phyloP scores from a whole-genome alignment of 73 alveolate species.

The Paramecium caudatum region DNA sequence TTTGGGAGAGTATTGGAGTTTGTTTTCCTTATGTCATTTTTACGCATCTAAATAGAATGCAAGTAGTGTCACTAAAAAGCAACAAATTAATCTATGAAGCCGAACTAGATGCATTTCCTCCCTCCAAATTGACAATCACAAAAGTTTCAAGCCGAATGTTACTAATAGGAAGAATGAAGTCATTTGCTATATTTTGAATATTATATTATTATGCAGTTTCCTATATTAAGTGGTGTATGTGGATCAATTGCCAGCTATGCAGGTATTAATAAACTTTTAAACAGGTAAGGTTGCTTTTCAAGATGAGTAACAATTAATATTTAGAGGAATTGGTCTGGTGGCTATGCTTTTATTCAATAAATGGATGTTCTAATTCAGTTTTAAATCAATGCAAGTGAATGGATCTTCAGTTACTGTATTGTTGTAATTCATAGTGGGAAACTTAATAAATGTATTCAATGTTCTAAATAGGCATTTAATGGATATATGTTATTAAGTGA shows the following conservation, averaged over 20 bases:
- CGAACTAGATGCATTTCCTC: background rate
- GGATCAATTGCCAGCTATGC: background rate
- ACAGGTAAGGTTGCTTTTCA: background rate
- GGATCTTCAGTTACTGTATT: constrained; percentile 1
- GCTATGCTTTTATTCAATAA: constrained; percentile 8
- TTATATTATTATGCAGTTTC: constrained; percentile 8
- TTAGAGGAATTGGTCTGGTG: background rate
- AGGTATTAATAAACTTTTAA: background rate
- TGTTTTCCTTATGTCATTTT: background rate
- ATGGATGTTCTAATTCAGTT: constrained; percentile 26
- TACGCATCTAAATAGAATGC: background rate
- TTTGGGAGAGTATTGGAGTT: constrained; percentile 41
- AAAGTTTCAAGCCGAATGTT: background rate
- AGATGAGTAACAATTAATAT: background rate
- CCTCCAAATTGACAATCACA: background rate
- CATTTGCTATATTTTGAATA: background rate
- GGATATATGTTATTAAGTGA: background rate
- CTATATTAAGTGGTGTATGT: constrained; percentile 60
- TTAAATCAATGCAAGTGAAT: constrained; percentile 5
- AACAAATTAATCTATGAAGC: constrained; percentile 21
- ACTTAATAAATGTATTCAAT: background rate
- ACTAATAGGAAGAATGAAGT: constrained; percentile 11
- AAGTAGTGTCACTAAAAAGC: background rate
- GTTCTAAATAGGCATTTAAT: background rate
- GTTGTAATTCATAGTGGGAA: background rate